Conservation (phyloP, 73 alveolate species). For the Symbiodinium natans region DNA sequence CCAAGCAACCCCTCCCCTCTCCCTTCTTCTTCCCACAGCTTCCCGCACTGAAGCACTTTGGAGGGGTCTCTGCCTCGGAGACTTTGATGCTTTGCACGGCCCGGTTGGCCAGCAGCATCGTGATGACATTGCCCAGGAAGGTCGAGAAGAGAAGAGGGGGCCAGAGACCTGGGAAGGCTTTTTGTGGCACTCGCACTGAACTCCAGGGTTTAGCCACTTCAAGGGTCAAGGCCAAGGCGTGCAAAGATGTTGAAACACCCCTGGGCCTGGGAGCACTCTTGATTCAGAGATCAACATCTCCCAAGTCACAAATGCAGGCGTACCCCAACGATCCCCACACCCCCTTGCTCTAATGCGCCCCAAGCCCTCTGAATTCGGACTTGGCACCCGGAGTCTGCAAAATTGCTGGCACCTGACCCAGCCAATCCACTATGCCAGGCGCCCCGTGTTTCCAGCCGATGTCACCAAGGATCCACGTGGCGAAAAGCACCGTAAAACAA, state of each 20-base stretch:
- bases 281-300: not conserved
- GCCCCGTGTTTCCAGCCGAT: not conserved
- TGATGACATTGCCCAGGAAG: not conserved
- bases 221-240: not conserved
- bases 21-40: too few relatives aligned
- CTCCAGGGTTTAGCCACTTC: not conserved
- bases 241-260: not conserved
- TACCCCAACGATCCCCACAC: not conserved
- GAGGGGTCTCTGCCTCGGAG: not conserved
- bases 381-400: not conserved
- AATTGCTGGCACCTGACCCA: not conserved
- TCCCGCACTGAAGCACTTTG: not conserved
- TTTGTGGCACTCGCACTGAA: not conserved
- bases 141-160: constrained; percentile 32
- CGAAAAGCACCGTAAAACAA: constrained; percentile 25
- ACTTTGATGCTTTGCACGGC: not conserved
- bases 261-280: not conserved
- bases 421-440: not conserved
- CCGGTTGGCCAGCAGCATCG: constrained; percentile 31
- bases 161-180: not conserved
- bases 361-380: not conserved
- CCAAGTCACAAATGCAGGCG: not conserved
- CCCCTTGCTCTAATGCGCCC: not conserved
- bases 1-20: too few relatives aligned
- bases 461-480: constrained; percentile 19